Percentiles rank a stretch among this genome's conserved stretches.
phyloP scores from a whole-genome alignment of 345 rosid species.

The Hibiscus trionum region DNA sequence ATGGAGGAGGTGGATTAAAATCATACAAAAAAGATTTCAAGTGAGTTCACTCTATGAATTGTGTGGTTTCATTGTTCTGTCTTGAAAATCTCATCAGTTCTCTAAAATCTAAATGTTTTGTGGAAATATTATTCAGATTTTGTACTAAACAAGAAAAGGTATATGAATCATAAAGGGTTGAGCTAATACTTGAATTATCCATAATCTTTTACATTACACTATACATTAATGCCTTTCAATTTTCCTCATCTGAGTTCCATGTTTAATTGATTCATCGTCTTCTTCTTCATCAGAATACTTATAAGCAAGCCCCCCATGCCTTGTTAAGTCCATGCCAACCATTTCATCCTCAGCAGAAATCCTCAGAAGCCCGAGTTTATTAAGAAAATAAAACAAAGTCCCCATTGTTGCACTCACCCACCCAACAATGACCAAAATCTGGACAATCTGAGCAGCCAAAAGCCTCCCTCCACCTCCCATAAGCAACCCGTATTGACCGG shows the following conservation, averaged over 20 bases:
- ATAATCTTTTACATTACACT: no score
- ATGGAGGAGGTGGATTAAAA: background rate
- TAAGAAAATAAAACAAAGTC: conserved; percentile 49
- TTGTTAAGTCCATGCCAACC: conserved; percentile 30
- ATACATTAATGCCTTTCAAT: conserved; percentile 19
- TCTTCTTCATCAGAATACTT: conserved; percentile 42
- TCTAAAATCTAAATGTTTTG: no score
- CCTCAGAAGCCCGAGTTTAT: conserved; percentile 47
- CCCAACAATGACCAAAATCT: background rate
- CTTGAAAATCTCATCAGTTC: no score
- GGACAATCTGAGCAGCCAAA: background rate
- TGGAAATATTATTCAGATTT: no score
- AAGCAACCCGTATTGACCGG: background rate
- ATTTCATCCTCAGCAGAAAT: conserved; percentile 66
- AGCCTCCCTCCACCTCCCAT: background rate
- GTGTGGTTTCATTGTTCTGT: background rate
- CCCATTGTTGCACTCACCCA: background rate
- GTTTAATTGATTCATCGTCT: conserved; percentile 26
- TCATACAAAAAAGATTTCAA: background rate
- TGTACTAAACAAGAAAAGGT: no score
- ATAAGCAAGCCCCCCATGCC: conserved; percentile 88
- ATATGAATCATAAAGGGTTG: no score
- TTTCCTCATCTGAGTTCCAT: conserved; percentile 30
- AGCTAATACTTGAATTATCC: no score
- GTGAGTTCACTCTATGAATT: background rate